These are phyloP conservation scores for Carex scoparia DNA, from an alignment of 176 grass and related monocot genomes.

Conservation along the genomic window DNA sequence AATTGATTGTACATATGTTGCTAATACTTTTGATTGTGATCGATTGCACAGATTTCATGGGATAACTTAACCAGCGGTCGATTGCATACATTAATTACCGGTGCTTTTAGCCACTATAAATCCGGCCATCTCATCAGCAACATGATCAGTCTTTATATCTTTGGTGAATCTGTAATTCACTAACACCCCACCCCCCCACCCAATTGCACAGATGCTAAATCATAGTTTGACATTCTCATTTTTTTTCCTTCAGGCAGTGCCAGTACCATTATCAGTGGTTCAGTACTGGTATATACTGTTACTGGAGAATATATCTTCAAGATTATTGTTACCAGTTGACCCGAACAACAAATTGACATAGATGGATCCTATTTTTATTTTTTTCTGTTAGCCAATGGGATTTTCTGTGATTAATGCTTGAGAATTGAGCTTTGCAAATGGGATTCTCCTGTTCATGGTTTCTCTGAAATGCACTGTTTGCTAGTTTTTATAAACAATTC, in stretches of 20 bases:
- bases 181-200: conserved; percentile 18
- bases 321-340: too few species aligned
- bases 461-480: too few species aligned
- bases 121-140: conserved; percentile 45
- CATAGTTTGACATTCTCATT: background rate
- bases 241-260: too few species aligned
- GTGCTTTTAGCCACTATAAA: conserved; percentile 61
- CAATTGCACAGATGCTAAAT: background rate
- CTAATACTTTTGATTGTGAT: background rate
- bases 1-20: background rate
- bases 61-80: conserved; percentile 70
- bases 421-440: too few species aligned
- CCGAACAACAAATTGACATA: too few species aligned
- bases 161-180: conserved; percentile 32
- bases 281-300: too few species aligned
- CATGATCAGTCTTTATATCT: conserved; percentile 79
- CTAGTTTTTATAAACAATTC: background rate
- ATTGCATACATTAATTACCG: conserved; percentile 73
- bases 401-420: too few species aligned
- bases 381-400: too few species aligned
- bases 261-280: too few species aligned
- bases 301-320: too few species aligned
- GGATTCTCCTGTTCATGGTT: too few species aligned
- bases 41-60: conserved; percentile 58
- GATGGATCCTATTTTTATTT: too few species aligned